These are phyloP conservation scores for Paraleonurus japonicus DNA, from an alignment of 257 asterid species.

Conservation along the genomic window DNA sequence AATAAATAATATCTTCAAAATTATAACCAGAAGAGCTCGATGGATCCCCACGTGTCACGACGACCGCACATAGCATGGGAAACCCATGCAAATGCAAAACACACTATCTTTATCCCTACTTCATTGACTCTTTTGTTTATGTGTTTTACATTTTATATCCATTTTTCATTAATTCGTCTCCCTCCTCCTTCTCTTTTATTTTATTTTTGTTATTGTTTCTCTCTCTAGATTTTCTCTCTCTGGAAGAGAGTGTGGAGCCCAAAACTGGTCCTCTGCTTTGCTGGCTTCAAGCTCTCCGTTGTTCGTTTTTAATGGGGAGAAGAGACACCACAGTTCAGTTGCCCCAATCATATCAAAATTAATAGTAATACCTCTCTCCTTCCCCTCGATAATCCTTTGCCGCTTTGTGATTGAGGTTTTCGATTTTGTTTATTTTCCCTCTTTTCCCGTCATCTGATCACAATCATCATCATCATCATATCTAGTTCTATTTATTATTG, in stretches of 20 bases:
- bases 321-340: slow-evolving; percentile 53
- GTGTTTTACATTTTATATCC: slow-evolving; percentile 10
- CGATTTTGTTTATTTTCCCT: slow-evolving; percentile 3
- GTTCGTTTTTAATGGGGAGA: slow-evolving; percentile 83
- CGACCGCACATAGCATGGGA: slow-evolving; percentile 27
- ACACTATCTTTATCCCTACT: slow-evolving; percentile 27
- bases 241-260: slow-evolving; percentile 32
- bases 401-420: background rate
- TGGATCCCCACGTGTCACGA: slow-evolving; percentile 31
- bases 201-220: slow-evolving; percentile 5
- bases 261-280: slow-evolving; percentile 48
- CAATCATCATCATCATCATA: slow-evolving; percentile 30
- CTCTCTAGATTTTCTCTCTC: slow-evolving; percentile 41
- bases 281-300: slow-evolving; percentile 55
- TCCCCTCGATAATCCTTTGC: slow-evolving; percentile 7
- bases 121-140: slow-evolving; percentile 24
- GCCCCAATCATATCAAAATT: slow-evolving; percentile 41
- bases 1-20: background rate
- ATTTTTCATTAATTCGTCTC: slow-evolving; percentile 13
- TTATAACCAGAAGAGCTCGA: background rate
- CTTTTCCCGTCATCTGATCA: slow-evolving; percentile 28
- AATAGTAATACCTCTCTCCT: slow-evolving; percentile 18
- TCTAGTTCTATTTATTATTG: slow-evolving; percentile 27
- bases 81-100: slow-evolving; percentile 25
- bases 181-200: background rate